Base-by-base conservation (phyloP, 2,329 filamentous ascomycete species). In the Coniochaeta ligniaria region DNA sequence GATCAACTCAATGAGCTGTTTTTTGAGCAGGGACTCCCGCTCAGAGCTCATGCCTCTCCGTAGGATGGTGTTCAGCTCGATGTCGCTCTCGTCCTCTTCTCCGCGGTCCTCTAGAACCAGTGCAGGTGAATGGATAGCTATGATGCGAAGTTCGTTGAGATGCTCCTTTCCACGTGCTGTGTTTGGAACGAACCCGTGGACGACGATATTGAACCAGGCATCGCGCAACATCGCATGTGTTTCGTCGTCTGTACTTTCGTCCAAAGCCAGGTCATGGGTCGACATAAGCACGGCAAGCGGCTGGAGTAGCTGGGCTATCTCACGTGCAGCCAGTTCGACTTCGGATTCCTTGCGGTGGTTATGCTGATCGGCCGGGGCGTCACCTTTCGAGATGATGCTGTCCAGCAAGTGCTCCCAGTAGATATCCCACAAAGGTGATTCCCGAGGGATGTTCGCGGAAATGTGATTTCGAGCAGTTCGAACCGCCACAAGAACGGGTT, bases 141-240 rank as follows among this genome's bases (percentile, higher is more conserved):
- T 87, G 38, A 91, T 80, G 26, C 90, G 86, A 22, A 99, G 80
- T 70, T 97, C 92, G 61, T 88, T 83, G 57, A 87, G 75, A 67
- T 96, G 86, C 65, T 85, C 84, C 70, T 87, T 88, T 20, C 88
- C 90, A 60, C 90, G 84, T 17, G 87, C 83, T 0, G 92, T 94
- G 17, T 83, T 83, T 12, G 89, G 81, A 11, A 87, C 88, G 71
- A 98, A 96, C 5, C 93, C 95, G 72, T 99, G 95, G 0, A 96
- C 90, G 24, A 93, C 91, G 63, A 98, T 92, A 69, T 99, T 99
- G 77, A 97, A 98, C 95, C 95, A 99, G 6, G 92, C 91, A 78
- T 99, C 93, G 59, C 94, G 87, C 66, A 95, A 83, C 60, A 96
- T 77, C 28, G 85, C 83, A 63, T 90, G 83, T 8, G 86, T 84